Conservation (phyloP, 108 stramenopile species). For the Nitzschia sp. region DNA sequence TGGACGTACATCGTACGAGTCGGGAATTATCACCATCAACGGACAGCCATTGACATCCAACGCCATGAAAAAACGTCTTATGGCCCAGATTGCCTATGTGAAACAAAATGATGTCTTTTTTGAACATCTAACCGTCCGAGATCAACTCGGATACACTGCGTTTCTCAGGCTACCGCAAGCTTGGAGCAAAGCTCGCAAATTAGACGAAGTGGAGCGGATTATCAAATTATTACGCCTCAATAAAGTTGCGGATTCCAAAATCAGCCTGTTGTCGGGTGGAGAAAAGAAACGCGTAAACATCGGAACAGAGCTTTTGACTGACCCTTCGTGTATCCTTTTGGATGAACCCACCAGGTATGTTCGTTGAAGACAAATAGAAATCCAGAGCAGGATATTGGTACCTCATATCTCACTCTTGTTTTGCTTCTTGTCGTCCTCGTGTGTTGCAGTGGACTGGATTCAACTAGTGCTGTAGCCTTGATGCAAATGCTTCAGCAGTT, state of each 20-base stretch:
- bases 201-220: slow-evolving; percentile 55
- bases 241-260: slow-evolving; percentile 66
- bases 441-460: slow-evolving; percentile 73
- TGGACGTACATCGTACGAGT: slow-evolving; percentile 52
- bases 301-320: slow-evolving; percentile 70
- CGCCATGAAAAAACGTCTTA: slow-evolving; percentile 49
- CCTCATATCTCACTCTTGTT: slow-evolving; percentile 1
- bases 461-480: slow-evolving; percentile 63
- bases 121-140: slow-evolving; percentile 70
- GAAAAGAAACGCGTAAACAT: slow-evolving; percentile 86
- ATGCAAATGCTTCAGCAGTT: slow-evolving; percentile 48
- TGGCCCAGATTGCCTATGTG: slow-evolving; percentile 75
- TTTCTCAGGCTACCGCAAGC: slow-evolving; percentile 56
- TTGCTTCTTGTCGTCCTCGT: background rate
- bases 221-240: slow-evolving; percentile 50
- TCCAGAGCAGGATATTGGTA: background rate
- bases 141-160: slow-evolving; percentile 76
- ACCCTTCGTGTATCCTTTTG: slow-evolving; percentile 65
- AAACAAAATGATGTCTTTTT: slow-evolving; percentile 79
- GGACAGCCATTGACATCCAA: slow-evolving; percentile 25
- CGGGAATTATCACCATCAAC: slow-evolving; percentile 60
- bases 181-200: slow-evolving; percentile 35
- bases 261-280: slow-evolving; percentile 67
- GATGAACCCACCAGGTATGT: slow-evolving; percentile 73
- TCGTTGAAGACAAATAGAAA: no score